A percentile compares a stretch with the other conserved stretches of the same genome.
phyloP scores from a whole-genome alignment of 495 filamentous ascomycete species.

The Bryoglossum gracile region DNA sequence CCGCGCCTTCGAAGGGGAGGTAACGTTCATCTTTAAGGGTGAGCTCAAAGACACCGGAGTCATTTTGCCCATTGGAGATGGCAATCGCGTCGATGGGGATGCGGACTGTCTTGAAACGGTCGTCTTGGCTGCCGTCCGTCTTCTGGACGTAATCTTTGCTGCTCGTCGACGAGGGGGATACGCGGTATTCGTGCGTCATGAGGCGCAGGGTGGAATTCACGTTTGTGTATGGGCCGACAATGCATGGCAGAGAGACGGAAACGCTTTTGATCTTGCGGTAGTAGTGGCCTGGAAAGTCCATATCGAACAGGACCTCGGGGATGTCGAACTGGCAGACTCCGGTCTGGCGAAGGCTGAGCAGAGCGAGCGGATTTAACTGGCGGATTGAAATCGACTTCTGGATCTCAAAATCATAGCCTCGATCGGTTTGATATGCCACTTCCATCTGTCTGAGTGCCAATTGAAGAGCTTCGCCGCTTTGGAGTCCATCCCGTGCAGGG shows the following conservation, averaged over 20 bases:
- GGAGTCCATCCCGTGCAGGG: conserved; percentile 23
- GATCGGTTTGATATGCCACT: conserved; percentile 19
- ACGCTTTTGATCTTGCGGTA: conserved; percentile 28
- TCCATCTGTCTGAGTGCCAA: conserved; percentile 27
- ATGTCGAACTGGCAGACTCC: conserved; percentile 23
- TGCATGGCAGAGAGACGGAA: conserved; percentile 24
- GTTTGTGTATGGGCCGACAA: conserved; percentile 24
- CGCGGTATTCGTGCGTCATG: neutral
- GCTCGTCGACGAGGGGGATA: neutral
- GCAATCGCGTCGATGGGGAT: conserved; percentile 17
- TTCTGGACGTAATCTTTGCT: neutral
- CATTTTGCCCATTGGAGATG: conserved; percentile 10
- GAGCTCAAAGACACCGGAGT: conserved; percentile 23
- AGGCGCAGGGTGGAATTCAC: conserved; percentile 26
- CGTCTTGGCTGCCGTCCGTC: neutral
- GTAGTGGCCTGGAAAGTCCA: conserved; percentile 35
- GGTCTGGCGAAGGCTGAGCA: conserved; percentile 23
- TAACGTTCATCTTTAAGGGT: conserved; percentile 21
- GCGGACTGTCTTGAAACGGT: neutral
- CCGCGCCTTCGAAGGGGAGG: conserved; percentile 27
- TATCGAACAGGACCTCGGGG: conserved; percentile 30
- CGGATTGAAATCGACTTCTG: conserved; percentile 30
- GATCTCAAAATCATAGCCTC: conserved; percentile 29
- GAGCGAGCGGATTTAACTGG: conserved; percentile 21
- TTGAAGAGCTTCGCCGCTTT: conserved; percentile 25